Evolutionary conservation across 106 monocot species (phyloP), one percentile per base, ranked within the genome.

Genomic region (Ottelia alismoides): DNA sequence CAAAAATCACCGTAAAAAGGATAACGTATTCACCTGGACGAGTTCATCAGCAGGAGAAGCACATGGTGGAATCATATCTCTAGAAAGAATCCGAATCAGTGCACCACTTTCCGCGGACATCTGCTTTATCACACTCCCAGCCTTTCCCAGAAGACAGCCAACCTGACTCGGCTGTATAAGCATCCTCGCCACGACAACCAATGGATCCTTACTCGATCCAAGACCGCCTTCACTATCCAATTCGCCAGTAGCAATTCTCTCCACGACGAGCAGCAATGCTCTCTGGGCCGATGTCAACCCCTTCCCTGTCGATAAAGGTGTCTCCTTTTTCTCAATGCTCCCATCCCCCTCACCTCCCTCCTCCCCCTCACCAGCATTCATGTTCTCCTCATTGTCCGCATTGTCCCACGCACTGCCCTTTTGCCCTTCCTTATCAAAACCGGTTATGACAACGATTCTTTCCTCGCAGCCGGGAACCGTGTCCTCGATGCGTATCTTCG

Each of bases 81-180:
- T 85, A 0, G 84, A 57, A 48, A 93, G 82, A 49, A 94, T 70
- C 10, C 78, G 76, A 21, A 96, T 85, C 27, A 82, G 76, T 29
- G 85, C 81, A n/a, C 89, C 85, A 77, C 81, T 89, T 26, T 85
- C 96, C 61, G 81, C 61, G 35, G 76, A 65, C 78, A 96, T 77
- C 71, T 88, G 84, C 63, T 96, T 96, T 57, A 89, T 79, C 45
- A 96, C 72, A 53, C 76, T 74, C 62, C 89, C 96, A 67, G 72
- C 76, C 65, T 79, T 88, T 31, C 89, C 88, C 47, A 96, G 53
- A 64, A 96, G 65, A 27, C 79, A 82, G 17, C 89, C 96, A 63
- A 89, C 96, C 60, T 96, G 96, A 54, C 68, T 71, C 31, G 84
- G 66, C 27, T 76, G 44, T n/a, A 96, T 67, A 27, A 96, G 76